Percentiles rank a stretch among this genome's conserved stretches.
phyloP scores from a whole-genome alignment of 208 protist species.

The Crithidia acanthocephali region DNA sequence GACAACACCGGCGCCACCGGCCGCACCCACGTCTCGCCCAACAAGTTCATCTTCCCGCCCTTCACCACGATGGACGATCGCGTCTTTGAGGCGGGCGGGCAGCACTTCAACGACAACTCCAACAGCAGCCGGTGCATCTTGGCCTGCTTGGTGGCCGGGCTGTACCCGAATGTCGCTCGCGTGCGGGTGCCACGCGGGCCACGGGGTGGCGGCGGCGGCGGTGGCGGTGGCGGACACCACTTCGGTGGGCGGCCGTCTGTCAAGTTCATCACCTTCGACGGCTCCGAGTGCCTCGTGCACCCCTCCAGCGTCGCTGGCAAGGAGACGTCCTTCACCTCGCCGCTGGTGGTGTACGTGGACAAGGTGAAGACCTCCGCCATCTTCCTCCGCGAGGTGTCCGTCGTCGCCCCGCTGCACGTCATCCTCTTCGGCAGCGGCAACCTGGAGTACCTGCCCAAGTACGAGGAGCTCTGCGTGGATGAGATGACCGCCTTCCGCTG shows the following conservation, averaged over 20 bases:
- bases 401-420: constrained; percentile 91
- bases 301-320: constrained; percentile 90
- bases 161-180: constrained; percentile 95
- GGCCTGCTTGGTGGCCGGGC: constrained; percentile 92
- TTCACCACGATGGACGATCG: constrained; percentile 72
- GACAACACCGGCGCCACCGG: constrained; percentile 31
- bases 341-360: constrained; percentile 94
- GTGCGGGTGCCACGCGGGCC: constrained; percentile 40
- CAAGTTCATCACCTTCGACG: constrained; percentile 75
- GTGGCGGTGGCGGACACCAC: not conserved
- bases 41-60: constrained; percentile 67
- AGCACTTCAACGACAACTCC: constrained; percentile 86
- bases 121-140: constrained; percentile 85
- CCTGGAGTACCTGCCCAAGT: constrained; percentile 81
- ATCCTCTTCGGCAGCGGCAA: constrained; percentile 92
- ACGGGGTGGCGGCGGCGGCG: constrained; percentile 1
- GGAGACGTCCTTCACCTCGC: constrained; percentile 67
- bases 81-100: constrained; percentile 86
- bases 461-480: constrained; percentile 85
- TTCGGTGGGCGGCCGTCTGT: constrained; percentile 18
- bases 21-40: constrained; percentile 18
- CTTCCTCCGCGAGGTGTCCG: constrained; percentile 92
- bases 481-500: constrained; percentile 81
- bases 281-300: constrained; percentile 87
- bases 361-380: constrained; percentile 94